Evolutionary conservation across 2,329 filamentous ascomycete genomes (phyloP).

Genomic region (Microdochium nivale): DNA sequence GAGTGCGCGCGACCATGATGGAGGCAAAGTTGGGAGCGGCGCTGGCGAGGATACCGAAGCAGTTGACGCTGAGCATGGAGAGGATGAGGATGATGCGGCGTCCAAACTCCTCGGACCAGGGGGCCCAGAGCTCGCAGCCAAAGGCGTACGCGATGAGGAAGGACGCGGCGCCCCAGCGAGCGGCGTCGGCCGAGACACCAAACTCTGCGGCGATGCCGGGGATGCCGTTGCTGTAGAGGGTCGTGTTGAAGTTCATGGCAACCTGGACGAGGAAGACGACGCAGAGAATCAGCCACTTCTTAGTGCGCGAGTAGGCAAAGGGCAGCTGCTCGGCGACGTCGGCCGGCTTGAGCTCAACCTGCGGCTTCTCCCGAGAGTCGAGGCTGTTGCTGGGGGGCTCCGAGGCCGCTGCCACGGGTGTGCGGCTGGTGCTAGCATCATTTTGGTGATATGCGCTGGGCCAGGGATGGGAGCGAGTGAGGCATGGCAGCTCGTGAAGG

Average conservation of each 20-base stretch:
- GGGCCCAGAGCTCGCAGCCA: conserved; percentile 78
- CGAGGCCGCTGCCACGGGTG: not conserved
- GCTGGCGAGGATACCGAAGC: conserved; percentile 63
- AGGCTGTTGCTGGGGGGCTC: not conserved
- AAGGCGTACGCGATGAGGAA: conserved; percentile 75
- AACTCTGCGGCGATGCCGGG: conserved; percentile 57
- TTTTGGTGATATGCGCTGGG: not conserved
- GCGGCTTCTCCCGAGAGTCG: not conserved
- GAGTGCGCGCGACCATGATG: conserved; percentile 58
- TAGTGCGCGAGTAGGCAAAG: conserved; percentile 45
- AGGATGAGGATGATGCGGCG: conserved; percentile 64
- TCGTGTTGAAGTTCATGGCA: conserved; percentile 71
- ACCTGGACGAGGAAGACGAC: conserved; percentile 63
- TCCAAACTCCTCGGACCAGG: conserved; percentile 78
- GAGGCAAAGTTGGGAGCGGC: conserved; percentile 62
- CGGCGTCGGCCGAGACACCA: conserved; percentile 53
- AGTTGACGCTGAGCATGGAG: conserved; percentile 64
- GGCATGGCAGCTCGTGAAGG: too few relatives aligned
- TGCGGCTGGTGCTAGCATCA: not conserved
- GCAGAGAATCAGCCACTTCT: conserved; percentile 60
- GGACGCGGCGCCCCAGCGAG: conserved; percentile 63
- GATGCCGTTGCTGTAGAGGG: conserved; percentile 60
- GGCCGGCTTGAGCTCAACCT: conserved; percentile 34
- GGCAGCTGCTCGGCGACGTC: conserved; percentile 58
- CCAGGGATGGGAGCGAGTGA: too few relatives aligned